These are phyloP conservation scores for Davidsoniella neocaledoniae DNA, from an alignment of 2,329 filamentous ascomycete genomes.

Conservation along the genomic window DNA sequence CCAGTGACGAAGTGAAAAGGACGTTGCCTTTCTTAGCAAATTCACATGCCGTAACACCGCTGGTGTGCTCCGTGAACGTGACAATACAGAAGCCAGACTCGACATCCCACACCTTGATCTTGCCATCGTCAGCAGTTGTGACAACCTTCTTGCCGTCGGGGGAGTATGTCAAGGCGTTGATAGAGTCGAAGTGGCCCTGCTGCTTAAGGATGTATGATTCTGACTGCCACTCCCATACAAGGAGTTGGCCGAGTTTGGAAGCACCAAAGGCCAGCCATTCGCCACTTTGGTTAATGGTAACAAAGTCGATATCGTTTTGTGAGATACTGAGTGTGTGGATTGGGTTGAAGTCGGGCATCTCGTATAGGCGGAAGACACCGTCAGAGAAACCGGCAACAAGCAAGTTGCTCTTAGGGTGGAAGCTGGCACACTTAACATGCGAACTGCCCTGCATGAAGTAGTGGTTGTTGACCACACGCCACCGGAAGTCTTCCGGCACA, in stretches of 20 bases:
- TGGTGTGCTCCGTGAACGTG: constrained; percentile 93
- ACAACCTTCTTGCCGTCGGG: constrained; percentile 87
- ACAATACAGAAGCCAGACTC: constrained; percentile 95
- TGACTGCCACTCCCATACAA: constrained; percentile 99
- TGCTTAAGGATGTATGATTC: constrained; percentile 98
- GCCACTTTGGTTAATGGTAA: constrained; percentile 83
- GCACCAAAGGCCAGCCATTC: constrained; percentile 97
- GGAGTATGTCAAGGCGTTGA: constrained; percentile 86
- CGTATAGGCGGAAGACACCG: constrained; percentile 83
- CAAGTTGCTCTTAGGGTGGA: constrained; percentile 73
- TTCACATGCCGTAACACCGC: constrained; percentile 83
- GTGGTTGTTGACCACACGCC: constrained; percentile 80
- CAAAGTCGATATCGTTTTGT: constrained; percentile 88
- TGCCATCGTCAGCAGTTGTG: constrained; percentile 88
- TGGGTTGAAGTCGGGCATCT: constrained; percentile 87
- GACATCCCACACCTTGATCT: constrained; percentile 97
- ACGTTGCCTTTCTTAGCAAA: constrained; percentile 94
- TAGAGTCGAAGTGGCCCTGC: constrained; percentile 89
- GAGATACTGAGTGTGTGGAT: constrained; percentile 90
- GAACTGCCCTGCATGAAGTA: constrained; percentile 89
- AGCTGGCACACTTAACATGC: constrained; percentile 76
- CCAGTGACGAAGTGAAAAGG: constrained; percentile 84
- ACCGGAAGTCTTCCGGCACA: constrained; percentile 43
- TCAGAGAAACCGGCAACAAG: constrained; percentile 94
- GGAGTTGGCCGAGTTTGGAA: constrained; percentile 82